Conservation (phyloP, 805 yeast species). For the Yarrowia sp. region DNA sequence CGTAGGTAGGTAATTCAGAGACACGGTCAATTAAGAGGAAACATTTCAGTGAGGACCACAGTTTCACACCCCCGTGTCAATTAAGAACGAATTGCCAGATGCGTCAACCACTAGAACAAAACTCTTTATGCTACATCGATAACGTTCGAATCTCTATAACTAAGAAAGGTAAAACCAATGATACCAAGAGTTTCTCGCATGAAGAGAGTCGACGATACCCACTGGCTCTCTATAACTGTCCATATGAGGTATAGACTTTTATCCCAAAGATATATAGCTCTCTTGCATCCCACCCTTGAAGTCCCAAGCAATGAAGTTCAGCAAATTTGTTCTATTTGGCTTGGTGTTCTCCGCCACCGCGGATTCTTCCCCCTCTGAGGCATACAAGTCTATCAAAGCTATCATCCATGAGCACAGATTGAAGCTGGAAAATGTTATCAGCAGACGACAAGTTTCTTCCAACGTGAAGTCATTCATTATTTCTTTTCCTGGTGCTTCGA, state of each 20-base stretch:
- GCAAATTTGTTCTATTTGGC: not conserved
- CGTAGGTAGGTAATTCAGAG: no score
- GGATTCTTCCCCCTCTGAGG: not conserved
- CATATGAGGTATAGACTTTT: not conserved
- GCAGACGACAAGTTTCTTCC: not conserved
- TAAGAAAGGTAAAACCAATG: not conserved
- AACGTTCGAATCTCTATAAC: not conserved
- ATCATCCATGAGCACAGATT: not conserved
- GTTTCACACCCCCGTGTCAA: no score
- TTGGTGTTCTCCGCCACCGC: not conserved
- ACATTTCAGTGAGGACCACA: no score
- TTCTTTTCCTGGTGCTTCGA: not conserved
- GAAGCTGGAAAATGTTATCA: not conserved
- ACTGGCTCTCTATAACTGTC: not conserved
- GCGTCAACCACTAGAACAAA: not conserved
- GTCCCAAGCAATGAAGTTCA: not conserved
- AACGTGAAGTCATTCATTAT: not conserved
- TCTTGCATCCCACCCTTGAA: not conserved
- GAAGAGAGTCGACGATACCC: not conserved
- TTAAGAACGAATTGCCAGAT: not conserved
- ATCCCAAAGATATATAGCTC: not conserved
- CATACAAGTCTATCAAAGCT: constrained; percentile 3
- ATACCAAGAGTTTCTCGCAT: not conserved
- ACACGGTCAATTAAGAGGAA: no score
- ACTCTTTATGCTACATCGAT: not conserved